These are phyloP conservation scores for Sugiyamaella paludigena DNA, from an alignment of 1,139 yeast species.

Conservation along the genomic window DNA sequence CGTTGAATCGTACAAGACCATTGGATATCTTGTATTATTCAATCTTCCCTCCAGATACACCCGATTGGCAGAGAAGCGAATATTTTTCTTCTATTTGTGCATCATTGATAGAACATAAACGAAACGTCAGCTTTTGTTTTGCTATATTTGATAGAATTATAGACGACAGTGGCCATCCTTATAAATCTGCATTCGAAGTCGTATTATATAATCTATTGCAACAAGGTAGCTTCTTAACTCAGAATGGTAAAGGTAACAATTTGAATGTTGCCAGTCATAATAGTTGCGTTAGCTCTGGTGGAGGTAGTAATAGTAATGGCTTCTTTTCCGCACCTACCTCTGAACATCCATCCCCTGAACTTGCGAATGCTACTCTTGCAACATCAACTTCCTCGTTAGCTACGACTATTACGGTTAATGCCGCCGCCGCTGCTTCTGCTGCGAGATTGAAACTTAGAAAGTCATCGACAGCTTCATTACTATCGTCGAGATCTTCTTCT, in stretches of 20 bases:
- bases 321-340: conserved; percentile 25
- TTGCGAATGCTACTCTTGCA: conserved; percentile 22
- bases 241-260: background rate
- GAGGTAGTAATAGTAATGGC: conserved; percentile 4
- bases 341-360: conserved; percentile 28
- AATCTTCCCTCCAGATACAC: conserved; percentile 31
- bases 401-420: conserved; percentile 1
- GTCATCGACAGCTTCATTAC: conserved; percentile 22
- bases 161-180: conserved; percentile 24
- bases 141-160: conserved; percentile 28
- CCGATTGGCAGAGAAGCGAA: conserved; percentile 30
- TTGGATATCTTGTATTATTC: conserved; percentile 36
- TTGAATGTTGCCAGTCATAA: background rate
- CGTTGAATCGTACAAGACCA: conserved; percentile 32
- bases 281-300: background rate
- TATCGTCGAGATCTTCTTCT: conserved; percentile 20
- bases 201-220: conserved; percentile 28
- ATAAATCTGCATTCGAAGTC: conserved; percentile 26
- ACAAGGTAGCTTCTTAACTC: conserved; percentile 29
- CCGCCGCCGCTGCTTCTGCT: conserved; percentile 5
- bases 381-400: conserved; percentile 12
- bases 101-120: conserved; percentile 24
- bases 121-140: conserved; percentile 26
- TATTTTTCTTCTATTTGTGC: conserved; percentile 34
- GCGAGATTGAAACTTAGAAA: conserved; percentile 11